Conservation (phyloP, 768 basidiomycete species). For the Ramaria sp. region DNA sequence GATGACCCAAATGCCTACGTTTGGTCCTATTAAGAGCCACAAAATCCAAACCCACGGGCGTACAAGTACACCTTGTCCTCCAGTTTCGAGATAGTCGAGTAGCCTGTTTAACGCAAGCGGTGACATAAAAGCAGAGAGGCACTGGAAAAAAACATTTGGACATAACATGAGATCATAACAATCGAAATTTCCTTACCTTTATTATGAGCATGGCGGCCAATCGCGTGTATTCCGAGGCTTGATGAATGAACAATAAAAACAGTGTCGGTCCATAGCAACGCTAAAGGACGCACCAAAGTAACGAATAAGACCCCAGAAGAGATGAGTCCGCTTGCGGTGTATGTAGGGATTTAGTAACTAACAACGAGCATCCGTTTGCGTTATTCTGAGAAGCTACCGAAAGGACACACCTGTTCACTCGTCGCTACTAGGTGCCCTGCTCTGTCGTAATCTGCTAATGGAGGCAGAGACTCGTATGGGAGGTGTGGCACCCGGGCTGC, state of each 20-base stretch:
- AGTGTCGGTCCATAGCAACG: neutral
- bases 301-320: conserved; percentile 37
- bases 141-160: neutral
- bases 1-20: conserved; percentile 14
- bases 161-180: neutral
- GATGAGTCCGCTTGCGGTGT: conserved; percentile 30
- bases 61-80: conserved; percentile 24
- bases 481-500: conserved; percentile 37
- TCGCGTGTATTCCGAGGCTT: conserved; percentile 2
- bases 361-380: conserved; percentile 17
- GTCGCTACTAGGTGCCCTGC: neutral
- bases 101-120: conserved; percentile 31
- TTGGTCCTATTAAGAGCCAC: conserved; percentile 24
- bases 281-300: conserved; percentile 12
- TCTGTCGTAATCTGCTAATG: conserved; percentile 29
- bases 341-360: conserved; percentile 24
- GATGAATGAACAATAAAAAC: neutral
- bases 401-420: conserved; percentile 9
- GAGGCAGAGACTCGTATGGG: conserved; percentile 31
- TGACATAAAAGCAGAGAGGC: neutral
- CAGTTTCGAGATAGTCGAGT: conserved; percentile 27
- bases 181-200: neutral
- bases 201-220: neutral
- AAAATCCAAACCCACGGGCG: conserved; percentile 42
- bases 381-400: conserved; percentile 20